Evolutionary conservation across 768 basidiomycete genomes (phyloP).

Genomic region (Artomyces pyxidatus): DNA sequence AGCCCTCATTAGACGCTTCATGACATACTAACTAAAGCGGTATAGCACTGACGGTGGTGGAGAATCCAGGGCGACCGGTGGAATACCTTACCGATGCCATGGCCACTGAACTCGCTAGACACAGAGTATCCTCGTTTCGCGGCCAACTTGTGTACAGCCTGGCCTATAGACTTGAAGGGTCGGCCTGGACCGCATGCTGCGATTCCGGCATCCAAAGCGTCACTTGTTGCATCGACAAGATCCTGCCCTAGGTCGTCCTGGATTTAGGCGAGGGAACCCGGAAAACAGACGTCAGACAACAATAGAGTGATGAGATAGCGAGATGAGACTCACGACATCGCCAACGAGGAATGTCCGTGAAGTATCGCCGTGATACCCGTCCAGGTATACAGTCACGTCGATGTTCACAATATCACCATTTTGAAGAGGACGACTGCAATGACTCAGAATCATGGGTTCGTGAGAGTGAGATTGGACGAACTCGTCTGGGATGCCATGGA

Average conservation of each 20-base stretch:
- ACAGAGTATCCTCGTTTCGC: conserved; percentile 44
- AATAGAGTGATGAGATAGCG: too few species aligned
- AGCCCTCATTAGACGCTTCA: too few species aligned
- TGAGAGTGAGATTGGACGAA: conserved; percentile 27
- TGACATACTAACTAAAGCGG: too few species aligned
- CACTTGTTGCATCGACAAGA: conserved; percentile 52
- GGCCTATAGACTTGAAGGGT: conserved; percentile 64
- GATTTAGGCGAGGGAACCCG: not conserved
- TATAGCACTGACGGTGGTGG: conserved; percentile 65
- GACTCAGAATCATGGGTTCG: not conserved
- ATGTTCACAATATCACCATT: conserved; percentile 85
- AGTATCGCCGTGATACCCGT: conserved; percentile 87
- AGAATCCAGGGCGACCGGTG: conserved; percentile 80
- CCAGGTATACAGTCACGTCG: conserved; percentile 77
- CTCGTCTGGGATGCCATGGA: conserved; percentile 91
- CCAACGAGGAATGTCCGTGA: conserved; percentile 80
- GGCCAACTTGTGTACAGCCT: conserved; percentile 51
- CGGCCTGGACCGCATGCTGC: conserved; percentile 62
- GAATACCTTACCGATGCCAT: conserved; percentile 79
- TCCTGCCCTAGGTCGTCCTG: conserved; percentile 67
- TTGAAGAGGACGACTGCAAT: conserved; percentile 61
- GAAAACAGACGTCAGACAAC: not conserved
- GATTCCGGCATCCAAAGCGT: conserved; percentile 67
- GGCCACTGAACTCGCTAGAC: conserved; percentile 70
- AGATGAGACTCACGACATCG: conserved; percentile 45